Conservation (phyloP, 139 green algal species). For the Haematococcus lacustris region DNA sequence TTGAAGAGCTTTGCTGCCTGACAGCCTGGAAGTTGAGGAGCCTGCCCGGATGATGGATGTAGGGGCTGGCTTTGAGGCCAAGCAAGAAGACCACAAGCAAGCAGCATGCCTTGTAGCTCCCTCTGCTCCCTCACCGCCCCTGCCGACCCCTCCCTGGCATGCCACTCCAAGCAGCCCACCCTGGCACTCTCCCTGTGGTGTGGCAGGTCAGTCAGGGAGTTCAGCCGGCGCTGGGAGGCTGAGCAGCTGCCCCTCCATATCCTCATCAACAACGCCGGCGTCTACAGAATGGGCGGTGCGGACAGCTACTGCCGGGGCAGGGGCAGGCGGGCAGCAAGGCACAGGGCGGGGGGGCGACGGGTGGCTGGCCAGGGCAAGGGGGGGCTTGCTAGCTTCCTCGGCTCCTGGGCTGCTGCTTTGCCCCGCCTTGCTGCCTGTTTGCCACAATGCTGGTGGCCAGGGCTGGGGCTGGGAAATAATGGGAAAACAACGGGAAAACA, state of each 20-base stretch:
- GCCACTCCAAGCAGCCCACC: too few relatives aligned
- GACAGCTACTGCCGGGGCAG: neutral
- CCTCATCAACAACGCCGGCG: constrained; percentile 86
- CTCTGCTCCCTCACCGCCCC: too few relatives aligned
- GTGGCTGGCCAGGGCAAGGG: neutral
- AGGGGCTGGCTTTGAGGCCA: too few relatives aligned
- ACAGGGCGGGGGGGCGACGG: neutral
- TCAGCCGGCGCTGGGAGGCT: constrained; percentile 50
- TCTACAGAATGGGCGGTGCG: constrained; percentile 67
- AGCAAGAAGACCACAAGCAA: too few relatives aligned
- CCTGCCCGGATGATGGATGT: too few relatives aligned
- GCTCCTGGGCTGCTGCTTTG: neutral
- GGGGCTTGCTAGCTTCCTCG: neutral
- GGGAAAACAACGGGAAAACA: neutral
- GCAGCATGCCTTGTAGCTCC: too few relatives aligned
- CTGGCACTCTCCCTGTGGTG: too few relatives aligned
- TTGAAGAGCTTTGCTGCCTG: too few relatives aligned
- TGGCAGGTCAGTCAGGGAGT: constrained; percentile 57
- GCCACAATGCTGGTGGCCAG: neutral
- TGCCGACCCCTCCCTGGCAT: too few relatives aligned
- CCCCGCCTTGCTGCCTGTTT: neutral
- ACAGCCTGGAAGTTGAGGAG: too few relatives aligned
- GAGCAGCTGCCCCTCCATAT: constrained; percentile 58
- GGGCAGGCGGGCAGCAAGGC: neutral
- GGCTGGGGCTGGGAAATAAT: neutral